These are phyloP conservation scores for Hemileccinum rubropunctum DNA, from an alignment of 768 basidiomycete genomes.

Conservation along the genomic window DNA sequence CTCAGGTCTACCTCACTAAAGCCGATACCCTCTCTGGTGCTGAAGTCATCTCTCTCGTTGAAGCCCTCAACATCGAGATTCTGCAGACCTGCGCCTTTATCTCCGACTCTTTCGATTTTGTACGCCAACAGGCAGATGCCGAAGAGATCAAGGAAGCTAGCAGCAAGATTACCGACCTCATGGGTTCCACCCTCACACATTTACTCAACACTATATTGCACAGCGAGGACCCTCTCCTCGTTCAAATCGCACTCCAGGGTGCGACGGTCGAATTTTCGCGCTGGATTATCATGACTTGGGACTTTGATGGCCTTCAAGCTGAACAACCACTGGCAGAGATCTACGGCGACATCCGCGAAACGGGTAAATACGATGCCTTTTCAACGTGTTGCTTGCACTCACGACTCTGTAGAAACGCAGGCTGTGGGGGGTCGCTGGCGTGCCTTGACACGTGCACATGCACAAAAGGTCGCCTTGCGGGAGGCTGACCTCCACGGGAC, in stretches of 20 bases:
- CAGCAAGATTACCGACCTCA: constrained; percentile 30
- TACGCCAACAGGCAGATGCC: constrained; percentile 15
- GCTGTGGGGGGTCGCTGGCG: constrained; percentile 55
- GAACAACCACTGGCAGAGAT: constrained; percentile 30
- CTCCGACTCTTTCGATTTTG: constrained; percentile 38
- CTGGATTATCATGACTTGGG: constrained; percentile 36
- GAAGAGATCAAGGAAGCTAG: constrained; percentile 30
- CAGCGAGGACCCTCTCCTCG: constrained; percentile 37
- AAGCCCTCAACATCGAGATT: constrained; percentile 47
- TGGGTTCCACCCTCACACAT: constrained; percentile 26
- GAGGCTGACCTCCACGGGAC: constrained; percentile 32
- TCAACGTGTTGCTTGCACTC: background rate
- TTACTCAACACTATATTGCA: constrained; percentile 25
- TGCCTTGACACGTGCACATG: constrained; percentile 49
- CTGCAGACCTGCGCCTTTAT: constrained; percentile 45
- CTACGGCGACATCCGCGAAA: constrained; percentile 40
- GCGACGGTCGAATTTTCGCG: constrained; percentile 30
- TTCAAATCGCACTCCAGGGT: constrained; percentile 37
- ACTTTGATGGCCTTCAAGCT: constrained; percentile 30
- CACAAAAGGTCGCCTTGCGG: constrained; percentile 32
- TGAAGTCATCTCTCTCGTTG: constrained; percentile 39
- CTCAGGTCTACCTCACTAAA: constrained; percentile 43
- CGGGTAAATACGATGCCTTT: constrained; percentile 33
- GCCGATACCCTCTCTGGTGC: constrained; percentile 43
- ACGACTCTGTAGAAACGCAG: constrained; percentile 41